Evolutionary conservation across 257 asterid genomes (phyloP), one percentile per base, ranked within the genome.

Genomic region (Solanum acaule): DNA sequence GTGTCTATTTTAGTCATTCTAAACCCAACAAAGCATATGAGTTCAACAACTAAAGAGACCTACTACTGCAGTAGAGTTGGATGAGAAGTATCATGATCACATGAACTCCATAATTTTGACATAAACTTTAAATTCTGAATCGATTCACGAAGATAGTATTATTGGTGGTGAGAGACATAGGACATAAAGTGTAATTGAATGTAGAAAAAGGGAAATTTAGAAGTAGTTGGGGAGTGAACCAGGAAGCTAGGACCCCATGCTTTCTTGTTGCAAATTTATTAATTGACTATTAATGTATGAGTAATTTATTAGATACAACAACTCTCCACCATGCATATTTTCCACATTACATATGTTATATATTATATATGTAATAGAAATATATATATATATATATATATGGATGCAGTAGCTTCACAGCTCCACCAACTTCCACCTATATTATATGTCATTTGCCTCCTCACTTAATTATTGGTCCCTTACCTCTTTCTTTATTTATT

Each of bases 341-440:
- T 15, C 82, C 44, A 73, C 81, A 70, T n/a, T 65, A 65, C 33
- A 56, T 56, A 56, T 18, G n/a, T 6, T 52, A 52, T 49, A 49
- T 52, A 22, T 61, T 8, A 6, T 16, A 6, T 52, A 22, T 22
- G 29, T 61, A 9, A 61, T 61, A 65, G 16, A 25, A 25, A 25
- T 67, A 67, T 27, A 42, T 42, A 40, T 40, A 42, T 42, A 40
- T 40, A 77, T 40, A 42, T 42, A 42, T 42, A 77, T 40, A 79
- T 79, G 25, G 27, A 79, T 44, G 85, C 67, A 79, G 85, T 35
- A 79, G 85, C 67, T 79, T 79, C 38, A 22, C 86, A 82, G 42
- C 86, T 49, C 29, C 86, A 82, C 86, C 86, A 82, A 49, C 86
- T 46, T 81, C 42, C 86, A 81, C 86, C 68, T 81, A 46, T n/a